These are phyloP conservation scores for Blastobotrys arbuscula DNA, from an alignment of 1,139 yeast species.

Conservation along the genomic window DNA sequence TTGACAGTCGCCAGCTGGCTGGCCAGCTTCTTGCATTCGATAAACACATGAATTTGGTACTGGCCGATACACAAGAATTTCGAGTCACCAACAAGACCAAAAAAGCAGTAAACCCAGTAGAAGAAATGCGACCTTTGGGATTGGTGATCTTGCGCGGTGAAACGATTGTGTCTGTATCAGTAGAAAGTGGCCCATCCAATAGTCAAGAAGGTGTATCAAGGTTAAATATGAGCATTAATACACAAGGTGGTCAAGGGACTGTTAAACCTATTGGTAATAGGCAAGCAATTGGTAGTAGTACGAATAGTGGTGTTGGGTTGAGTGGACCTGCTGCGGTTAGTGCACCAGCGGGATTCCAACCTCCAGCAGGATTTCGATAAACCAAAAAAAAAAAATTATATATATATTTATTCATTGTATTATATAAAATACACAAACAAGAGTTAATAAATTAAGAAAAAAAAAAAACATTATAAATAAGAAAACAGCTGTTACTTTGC, in stretches of 20 bases:
- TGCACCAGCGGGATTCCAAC: constrained; percentile 28
- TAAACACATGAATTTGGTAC: constrained; percentile 79
- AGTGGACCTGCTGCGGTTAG: constrained; percentile 28
- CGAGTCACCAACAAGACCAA: constrained; percentile 61
- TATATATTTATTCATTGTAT: not conserved
- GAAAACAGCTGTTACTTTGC: not conserved
- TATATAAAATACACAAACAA: not conserved
- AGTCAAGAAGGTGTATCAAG: constrained; percentile 29
- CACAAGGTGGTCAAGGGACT: constrained; percentile 42
- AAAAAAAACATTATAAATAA: not conserved
- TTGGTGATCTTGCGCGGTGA: constrained; percentile 84
- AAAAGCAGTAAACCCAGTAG: constrained; percentile 33
- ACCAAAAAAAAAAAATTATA: too few relatives aligned
- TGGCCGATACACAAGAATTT: constrained; percentile 80
- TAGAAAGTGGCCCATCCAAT: constrained; percentile 70
- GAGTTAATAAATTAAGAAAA: too few relatives aligned
- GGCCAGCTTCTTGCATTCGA: constrained; percentile 88
- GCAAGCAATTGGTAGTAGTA: constrained; percentile 15
- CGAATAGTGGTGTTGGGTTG: constrained; percentile 18
- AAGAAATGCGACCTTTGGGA: constrained; percentile 71
- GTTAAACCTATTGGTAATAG: constrained; percentile 39
- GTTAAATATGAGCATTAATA: constrained; percentile 25
- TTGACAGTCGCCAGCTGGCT: constrained; percentile 68
- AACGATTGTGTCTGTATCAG: constrained; percentile 73
- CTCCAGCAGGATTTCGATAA: constrained; percentile 16